Percentiles rank a stretch among this genome's conserved stretches.
These are phyloP conservation scores for Leucaena leucocephala DNA, from an alignment of 306 rosid species.

Conservation along the genomic window DNA sequence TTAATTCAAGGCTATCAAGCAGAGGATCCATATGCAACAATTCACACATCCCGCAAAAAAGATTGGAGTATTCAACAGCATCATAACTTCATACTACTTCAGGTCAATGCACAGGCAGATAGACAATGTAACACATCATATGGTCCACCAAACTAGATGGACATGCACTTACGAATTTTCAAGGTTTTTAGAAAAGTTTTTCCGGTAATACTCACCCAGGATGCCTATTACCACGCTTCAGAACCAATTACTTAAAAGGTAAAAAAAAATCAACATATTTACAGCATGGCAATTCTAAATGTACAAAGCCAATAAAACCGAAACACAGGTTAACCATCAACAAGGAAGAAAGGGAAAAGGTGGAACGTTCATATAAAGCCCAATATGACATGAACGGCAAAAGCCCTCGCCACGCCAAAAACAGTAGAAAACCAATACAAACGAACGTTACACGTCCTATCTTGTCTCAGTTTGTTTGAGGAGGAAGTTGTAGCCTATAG, in stretches of 20 bases:
- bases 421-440: neutral
- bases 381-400: neutral
- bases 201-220: neutral
- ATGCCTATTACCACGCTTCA: neutral
- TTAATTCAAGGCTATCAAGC: neutral
- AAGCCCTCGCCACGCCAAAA: neutral
- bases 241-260: neutral
- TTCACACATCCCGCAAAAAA: neutral
- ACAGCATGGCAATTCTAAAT: neutral
- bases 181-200: neutral
- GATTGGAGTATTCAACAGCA: neutral
- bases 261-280: neutral
- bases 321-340: neutral
- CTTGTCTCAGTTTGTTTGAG: neutral
- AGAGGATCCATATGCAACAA: conserved; percentile 5
- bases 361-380: neutral
- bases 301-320: neutral
- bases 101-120: conserved; percentile 11
- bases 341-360: neutral
- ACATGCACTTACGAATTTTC: conserved; percentile 16
- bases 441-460: neutral
- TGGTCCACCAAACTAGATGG: conserved; percentile 10
- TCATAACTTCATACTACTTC: conserved; percentile 1
- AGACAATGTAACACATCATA: neutral
- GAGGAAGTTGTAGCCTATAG: neutral